Base-by-base conservation (phyloP, 495 filamentous ascomycete genomes). In the Podospora pseudoanserina region DNA sequence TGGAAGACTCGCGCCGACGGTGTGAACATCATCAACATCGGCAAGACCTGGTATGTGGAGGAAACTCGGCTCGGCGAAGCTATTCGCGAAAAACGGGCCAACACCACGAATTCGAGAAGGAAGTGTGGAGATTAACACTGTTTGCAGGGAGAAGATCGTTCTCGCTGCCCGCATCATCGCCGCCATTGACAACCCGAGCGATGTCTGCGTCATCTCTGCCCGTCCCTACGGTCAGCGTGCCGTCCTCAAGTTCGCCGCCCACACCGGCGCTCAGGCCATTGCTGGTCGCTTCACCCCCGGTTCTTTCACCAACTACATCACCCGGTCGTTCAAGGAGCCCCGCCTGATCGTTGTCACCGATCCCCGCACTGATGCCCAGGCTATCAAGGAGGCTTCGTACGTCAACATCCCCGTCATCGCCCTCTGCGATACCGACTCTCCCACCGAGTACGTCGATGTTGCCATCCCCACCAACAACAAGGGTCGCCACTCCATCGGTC, bases 301-400 rank as follows among this genome's bases (percentile, higher is more conserved):
- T 88, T 97, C 96, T 82, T 99, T 99, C 91, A 99, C 95, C 88
- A 99, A 99, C 86, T 99, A 99, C 91, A 99, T 97, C 90, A 99
- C 95, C 81, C 96, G 95, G 79, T 97, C 95, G 76, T 99, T 99
- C 91, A 98, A 97, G 90, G 95, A 99, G 86, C 95, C 95, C 78
- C 96, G 95, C 80, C 89, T 99, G 75, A 98, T 99, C 87, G 88
- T 99, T 81, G 95, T 99, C 79, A 99, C 95, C 82, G 95, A 99
- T 81, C 95, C 95, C 75, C 96, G 96, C 85, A 99, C 96, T 85
- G 95, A 99, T 75, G 91, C 96, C 77, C 95, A 99, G 88, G 95
- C 95, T 78, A 98, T 99, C 90, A 98, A 98, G 88, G 95, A 99
- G 87, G 96, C 95, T 76, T 91, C 88, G 74, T 99, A 98, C 85